Conservation (phyloP, 2,329 filamentous ascomycete genomes). For the Ceratocystis albifundus region DNA sequence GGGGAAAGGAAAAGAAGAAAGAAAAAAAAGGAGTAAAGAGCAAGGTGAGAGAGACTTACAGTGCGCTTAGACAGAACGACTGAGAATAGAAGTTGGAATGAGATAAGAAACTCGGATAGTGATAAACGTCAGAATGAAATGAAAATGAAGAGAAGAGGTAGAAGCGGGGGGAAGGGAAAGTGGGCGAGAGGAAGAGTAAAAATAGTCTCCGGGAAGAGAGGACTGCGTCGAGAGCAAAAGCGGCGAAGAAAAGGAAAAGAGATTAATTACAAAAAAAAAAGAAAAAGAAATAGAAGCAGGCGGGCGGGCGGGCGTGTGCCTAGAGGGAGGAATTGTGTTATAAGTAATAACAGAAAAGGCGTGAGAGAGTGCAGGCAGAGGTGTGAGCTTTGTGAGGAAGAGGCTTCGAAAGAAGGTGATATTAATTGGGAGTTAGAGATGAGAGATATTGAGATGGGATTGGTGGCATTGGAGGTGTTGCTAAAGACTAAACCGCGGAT, state of each 20-base stretch:
- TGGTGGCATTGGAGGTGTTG: no score
- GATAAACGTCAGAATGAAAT: conserved; percentile 13
- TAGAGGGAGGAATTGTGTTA: not conserved
- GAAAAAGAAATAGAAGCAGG: not conserved
- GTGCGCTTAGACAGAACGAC: conserved; percentile 1
- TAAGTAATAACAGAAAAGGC: not conserved
- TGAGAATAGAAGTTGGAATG: not conserved
- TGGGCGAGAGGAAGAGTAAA: conserved; percentile 16
- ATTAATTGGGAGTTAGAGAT: not conserved
- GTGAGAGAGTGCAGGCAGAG: not conserved
- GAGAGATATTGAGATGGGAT: not conserved
- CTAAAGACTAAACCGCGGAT: no score
- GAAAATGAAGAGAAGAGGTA: conserved; percentile 16
- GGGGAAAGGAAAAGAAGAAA: not conserved
- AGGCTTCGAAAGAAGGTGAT: not conserved
- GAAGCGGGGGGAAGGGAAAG: conserved; percentile 3
- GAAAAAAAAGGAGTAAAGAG: not conserved
- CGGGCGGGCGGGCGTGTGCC: not conserved
- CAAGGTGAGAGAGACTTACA: not conserved
- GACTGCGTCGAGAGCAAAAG: not conserved
- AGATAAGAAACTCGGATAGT: not conserved
- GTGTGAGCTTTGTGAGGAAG: not conserved
- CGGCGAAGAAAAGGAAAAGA: not conserved
- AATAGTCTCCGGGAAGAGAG: conserved; percentile 5
- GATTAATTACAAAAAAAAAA: not conserved